phyloP scores from a whole-genome alignment of 2,329 filamentous ascomycete species.

The Seiridium unicorne region DNA sequence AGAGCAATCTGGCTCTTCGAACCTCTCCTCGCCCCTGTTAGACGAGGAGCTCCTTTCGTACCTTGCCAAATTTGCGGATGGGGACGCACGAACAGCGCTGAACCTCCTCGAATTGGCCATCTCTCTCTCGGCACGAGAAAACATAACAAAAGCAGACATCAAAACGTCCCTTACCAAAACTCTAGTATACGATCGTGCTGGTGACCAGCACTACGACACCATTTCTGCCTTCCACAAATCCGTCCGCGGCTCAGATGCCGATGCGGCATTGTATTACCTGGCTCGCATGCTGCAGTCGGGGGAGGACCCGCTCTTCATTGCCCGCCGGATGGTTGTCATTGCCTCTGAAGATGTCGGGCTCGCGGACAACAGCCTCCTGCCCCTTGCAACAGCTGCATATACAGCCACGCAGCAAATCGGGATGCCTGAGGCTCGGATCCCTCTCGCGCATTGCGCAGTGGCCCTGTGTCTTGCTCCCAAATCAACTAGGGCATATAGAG shows the following conservation, averaged over 20 bases:
- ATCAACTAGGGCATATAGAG: slow-evolving; percentile 83
- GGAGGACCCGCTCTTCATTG: slow-evolving; percentile 90
- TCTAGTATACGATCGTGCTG: slow-evolving; percentile 89
- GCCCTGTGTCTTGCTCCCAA: slow-evolving; percentile 81
- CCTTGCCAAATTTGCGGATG: slow-evolving; percentile 83
- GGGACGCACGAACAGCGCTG: slow-evolving; percentile 87
- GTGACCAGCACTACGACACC: slow-evolving; percentile 96
- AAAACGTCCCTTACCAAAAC: slow-evolving; percentile 87
- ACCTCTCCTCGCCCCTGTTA: slow-evolving; percentile 55
- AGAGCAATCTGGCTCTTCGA: slow-evolving; percentile 43
- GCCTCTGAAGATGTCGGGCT: slow-evolving; percentile 92
- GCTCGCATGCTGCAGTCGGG: slow-evolving; percentile 94
- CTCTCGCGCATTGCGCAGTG: slow-evolving; percentile 82
- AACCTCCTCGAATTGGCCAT: slow-evolving; percentile 91
- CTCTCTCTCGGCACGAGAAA: slow-evolving; percentile 64
- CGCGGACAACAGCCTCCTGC: slow-evolving; percentile 80
- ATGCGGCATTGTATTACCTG: slow-evolving; percentile 91
- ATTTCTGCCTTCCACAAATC: slow-evolving; percentile 98
- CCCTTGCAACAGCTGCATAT: slow-evolving; percentile 82
- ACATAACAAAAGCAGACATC: slow-evolving; percentile 71
- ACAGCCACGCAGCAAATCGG: slow-evolving; percentile 89
- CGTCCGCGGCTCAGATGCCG: slow-evolving; percentile 80
- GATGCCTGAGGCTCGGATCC: slow-evolving; percentile 91
- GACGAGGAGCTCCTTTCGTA: slow-evolving; percentile 78
- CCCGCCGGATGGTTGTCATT: slow-evolving; percentile 89